These are phyloP conservation scores for Pichia sp. DNA, from an alignment of 1,139 yeast genomes.

Conservation along the genomic window DNA sequence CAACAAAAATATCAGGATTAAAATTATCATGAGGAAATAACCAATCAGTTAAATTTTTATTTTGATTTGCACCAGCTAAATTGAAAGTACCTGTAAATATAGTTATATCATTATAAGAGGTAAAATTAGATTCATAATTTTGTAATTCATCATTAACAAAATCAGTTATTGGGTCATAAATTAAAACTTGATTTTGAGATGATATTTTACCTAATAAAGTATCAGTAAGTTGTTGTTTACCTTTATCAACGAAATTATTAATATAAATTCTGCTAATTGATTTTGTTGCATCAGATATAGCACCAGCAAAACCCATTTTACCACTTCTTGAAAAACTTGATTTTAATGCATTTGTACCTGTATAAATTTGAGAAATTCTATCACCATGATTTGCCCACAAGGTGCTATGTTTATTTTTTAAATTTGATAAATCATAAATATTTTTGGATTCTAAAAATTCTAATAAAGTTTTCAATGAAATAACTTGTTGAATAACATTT, in stretches of 20 bases:
- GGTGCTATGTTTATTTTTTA: slow-evolving; percentile 63
- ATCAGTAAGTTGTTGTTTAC: slow-evolving; percentile 83
- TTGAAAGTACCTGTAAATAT: slow-evolving; percentile 85
- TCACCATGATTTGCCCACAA: slow-evolving; percentile 99
- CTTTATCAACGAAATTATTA: slow-evolving; percentile 90
- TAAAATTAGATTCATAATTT: slow-evolving; percentile 48
- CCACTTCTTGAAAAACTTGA: slow-evolving; percentile 93
- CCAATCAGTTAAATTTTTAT: slow-evolving; percentile 65
- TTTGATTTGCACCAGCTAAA: slow-evolving; percentile 64
- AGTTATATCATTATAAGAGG: slow-evolving; percentile 52
- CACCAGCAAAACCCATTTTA: slow-evolving; percentile 94
- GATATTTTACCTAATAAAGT: slow-evolving; percentile 74
- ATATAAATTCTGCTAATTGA: slow-evolving; percentile 93
- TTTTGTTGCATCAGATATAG: slow-evolving; percentile 91
- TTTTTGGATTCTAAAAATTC: slow-evolving; percentile 46
- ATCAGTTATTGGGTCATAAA: slow-evolving; percentile 87
- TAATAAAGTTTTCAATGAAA: slow-evolving; percentile 62
- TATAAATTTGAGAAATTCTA: slow-evolving; percentile 90
- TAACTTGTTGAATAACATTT: slow-evolving; percentile 83
- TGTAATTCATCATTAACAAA: slow-evolving; percentile 60
- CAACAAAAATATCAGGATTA: slow-evolving; percentile 65
- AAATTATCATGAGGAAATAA: slow-evolving; percentile 58
- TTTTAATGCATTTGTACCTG: slow-evolving; percentile 95
- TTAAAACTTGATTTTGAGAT: slow-evolving; percentile 60
- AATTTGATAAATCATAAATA: slow-evolving; percentile 38